These are phyloP conservation scores for Tagetes erecta DNA, from an alignment of 129 eudicot species.

Conservation along the genomic window DNA sequence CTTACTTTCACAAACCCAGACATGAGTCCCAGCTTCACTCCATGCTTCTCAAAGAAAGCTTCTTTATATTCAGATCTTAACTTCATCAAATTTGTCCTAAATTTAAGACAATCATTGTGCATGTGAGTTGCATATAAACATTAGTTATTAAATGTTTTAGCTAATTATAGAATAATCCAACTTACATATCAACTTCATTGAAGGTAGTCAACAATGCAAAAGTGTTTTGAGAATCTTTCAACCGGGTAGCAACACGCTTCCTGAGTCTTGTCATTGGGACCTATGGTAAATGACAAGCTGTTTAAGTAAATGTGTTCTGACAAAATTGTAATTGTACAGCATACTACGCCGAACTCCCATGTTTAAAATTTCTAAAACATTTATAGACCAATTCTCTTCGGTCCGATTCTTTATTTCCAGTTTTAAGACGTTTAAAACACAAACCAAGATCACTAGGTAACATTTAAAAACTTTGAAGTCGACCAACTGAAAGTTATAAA, in stretches of 20 bases:
- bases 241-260: constrained; percentile 61
- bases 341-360: background rate
- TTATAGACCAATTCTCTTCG: background rate
- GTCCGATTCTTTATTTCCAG: too few relatives aligned
- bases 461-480: too few relatives aligned
- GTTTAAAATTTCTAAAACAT: background rate
- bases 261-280: constrained; percentile 72
- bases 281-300: constrained; percentile 21
- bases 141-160: background rate
- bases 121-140: background rate
- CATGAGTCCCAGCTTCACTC: constrained; percentile 69
- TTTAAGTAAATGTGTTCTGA: background rate
- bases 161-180: background rate
- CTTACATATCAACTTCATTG: constrained; percentile 68
- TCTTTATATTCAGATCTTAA: constrained; percentile 57
- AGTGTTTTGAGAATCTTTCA: constrained; percentile 67
- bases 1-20: constrained; percentile 65
- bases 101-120: background rate
- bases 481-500: too few relatives aligned
- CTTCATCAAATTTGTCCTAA: constrained; percentile 9
- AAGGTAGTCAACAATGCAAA: constrained; percentile 64
- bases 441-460: too few relatives aligned
- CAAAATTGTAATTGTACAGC: background rate
- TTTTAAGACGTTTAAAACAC: too few relatives aligned
- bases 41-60: constrained; percentile 66